phyloP scores from a whole-genome alignment of 805 yeast species.

The Myxozyma vanderwaltii region DNA sequence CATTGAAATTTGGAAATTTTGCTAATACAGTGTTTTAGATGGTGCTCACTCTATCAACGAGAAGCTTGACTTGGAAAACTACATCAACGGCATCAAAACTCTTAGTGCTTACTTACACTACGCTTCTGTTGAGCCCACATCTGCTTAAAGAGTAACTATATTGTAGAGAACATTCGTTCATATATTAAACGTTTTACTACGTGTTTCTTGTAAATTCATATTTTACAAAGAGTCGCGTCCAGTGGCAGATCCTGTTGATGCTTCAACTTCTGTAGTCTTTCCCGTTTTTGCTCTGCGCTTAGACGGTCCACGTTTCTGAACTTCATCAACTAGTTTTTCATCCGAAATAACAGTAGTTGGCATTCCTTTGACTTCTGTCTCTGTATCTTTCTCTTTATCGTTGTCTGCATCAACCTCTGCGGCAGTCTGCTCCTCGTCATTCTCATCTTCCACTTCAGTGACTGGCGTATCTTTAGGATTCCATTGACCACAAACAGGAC shows the following conservation, averaged over 20 bases:
- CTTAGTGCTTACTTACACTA: constrained; percentile 92
- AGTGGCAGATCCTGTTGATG: not conserved
- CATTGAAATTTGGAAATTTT: not conserved
- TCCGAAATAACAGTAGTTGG: not conserved
- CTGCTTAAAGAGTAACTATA: not conserved
- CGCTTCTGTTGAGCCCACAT: constrained; percentile 45
- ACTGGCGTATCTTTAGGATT: constrained; percentile 20
- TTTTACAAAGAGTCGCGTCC: not conserved
- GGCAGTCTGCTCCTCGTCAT: not conserved
- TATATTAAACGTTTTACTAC: too few species aligned
- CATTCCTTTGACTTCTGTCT: not conserved
- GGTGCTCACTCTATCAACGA: constrained; percentile 99
- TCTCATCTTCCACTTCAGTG: not conserved
- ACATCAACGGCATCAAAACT: constrained; percentile 90
- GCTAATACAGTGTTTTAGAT: constrained; percentile 41
- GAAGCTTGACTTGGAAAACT: constrained; percentile 84
- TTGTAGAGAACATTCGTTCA: not conserved
- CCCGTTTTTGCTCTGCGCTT: not conserved
- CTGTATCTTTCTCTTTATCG: not conserved
- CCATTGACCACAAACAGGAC: constrained; percentile 62
- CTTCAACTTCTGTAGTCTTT: not conserved
- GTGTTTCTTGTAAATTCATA: too few species aligned
- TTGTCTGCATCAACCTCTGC: not conserved
- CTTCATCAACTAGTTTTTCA: not conserved
- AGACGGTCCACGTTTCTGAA: not conserved